These are phyloP conservation scores for Craspedostauros australis DNA, from an alignment of 108 stramenopile species.

Conservation along the genomic window DNA sequence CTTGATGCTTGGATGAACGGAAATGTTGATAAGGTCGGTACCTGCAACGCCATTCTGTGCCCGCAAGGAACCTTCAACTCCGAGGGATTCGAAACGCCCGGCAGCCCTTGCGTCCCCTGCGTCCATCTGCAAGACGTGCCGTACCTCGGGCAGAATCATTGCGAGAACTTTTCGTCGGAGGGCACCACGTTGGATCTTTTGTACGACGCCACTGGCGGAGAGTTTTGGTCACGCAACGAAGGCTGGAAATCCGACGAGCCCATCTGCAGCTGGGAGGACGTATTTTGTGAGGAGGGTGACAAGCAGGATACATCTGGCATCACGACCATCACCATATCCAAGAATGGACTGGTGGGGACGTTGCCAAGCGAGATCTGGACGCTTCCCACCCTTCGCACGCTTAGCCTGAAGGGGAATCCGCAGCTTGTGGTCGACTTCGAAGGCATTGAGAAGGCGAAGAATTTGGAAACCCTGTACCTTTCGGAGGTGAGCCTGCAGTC, in stretches of 20 bases:
- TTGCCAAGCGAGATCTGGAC: constrained; percentile 48
- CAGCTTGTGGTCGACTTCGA: constrained; percentile 36
- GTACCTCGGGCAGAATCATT: constrained; percentile 24
- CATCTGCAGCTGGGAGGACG: constrained; percentile 57
- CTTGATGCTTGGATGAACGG: constrained; percentile 53
- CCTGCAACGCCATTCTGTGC: constrained; percentile 53
- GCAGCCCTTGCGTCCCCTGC: constrained; percentile 20
- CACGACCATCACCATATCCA: constrained; percentile 27
- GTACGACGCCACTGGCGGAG: constrained; percentile 30
- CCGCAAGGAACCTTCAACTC: constrained; percentile 32
- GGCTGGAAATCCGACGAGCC: constrained; percentile 48
- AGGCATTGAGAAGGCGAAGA: constrained; percentile 28
- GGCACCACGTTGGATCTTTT: constrained; percentile 17
- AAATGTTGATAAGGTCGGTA: constrained; percentile 33
- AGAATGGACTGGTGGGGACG: constrained; percentile 42
- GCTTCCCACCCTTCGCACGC: constrained; percentile 26
- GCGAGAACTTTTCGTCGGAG: constrained; percentile 36
- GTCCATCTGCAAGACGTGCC: constrained; percentile 20
- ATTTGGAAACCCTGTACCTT: constrained; percentile 37
- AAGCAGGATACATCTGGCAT: constrained; percentile 30
- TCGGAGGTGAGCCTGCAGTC: constrained; percentile 33
- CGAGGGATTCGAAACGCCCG: constrained; percentile 23
- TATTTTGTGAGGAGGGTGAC: constrained; percentile 43
- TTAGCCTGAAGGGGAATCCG: constrained; percentile 32
- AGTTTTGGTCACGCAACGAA: constrained; percentile 22